Percentiles rank a stretch among this genome's conserved stretches.
phyloP scores from a whole-genome alignment of 176 grass and related monocot genomes.

The Oryza officinalis region DNA sequence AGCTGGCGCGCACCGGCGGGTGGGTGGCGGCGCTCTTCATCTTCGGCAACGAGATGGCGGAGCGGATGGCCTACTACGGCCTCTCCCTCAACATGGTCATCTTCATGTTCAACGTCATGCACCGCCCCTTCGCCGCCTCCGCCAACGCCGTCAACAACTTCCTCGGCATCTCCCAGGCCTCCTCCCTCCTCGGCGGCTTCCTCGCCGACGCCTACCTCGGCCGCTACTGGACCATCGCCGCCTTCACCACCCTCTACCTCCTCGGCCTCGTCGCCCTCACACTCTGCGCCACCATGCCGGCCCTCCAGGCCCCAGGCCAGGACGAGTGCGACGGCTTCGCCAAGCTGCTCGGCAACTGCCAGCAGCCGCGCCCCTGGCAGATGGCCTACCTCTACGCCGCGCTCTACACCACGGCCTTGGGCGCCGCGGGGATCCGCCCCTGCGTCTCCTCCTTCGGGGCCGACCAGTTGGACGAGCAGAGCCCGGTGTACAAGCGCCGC shows the following conservation, averaged over 20 bases:
- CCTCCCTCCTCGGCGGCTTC: slow-evolving; percentile 87
- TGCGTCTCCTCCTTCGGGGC: slow-evolving; percentile 92
- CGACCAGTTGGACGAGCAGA: slow-evolving; percentile 89
- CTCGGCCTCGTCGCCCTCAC: slow-evolving; percentile 82
- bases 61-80: slow-evolving; percentile 96
- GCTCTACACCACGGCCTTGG: slow-evolving; percentile 70
- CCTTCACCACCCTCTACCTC: slow-evolving; percentile 86
- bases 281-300: slow-evolving; percentile 55
- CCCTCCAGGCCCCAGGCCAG: slow-evolving; percentile 57
- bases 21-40: slow-evolving; percentile 94
- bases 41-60: slow-evolving; percentile 94
- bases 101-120: slow-evolving; percentile 96
- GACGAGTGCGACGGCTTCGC: slow-evolving; percentile 60
- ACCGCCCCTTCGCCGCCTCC: slow-evolving; percentile 69
- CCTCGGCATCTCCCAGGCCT: slow-evolving; percentile 92
- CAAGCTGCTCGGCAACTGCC: slow-evolving; percentile 62
- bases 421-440: slow-evolving; percentile 80
- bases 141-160: slow-evolving; percentile 86
- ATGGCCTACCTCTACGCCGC: slow-evolving; percentile 78
- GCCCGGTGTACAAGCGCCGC: slow-evolving; percentile 53
- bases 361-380: slow-evolving; percentile 60
- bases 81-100: slow-evolving; percentile 88
- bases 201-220: slow-evolving; percentile 95
- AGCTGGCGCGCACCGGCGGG: slow-evolving; percentile 70
- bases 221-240: slow-evolving; percentile 90